These are phyloP conservation scores for Suillus decipiens DNA, from an alignment of 768 basidiomycete species.

Conservation along the genomic window DNA sequence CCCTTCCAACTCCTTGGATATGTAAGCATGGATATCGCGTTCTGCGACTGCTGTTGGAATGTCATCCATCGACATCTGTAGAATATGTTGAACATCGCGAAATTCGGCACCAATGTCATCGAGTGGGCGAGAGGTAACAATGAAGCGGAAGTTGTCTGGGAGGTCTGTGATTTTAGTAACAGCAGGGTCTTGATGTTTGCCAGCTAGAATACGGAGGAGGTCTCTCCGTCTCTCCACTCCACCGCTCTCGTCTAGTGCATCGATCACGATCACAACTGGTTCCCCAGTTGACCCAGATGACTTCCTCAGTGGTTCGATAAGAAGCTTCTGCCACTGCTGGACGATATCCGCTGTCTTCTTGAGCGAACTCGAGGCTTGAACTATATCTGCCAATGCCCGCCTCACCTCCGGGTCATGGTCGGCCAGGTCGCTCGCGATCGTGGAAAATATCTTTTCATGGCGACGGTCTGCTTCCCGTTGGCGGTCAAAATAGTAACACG, in stretches of 20 bases:
- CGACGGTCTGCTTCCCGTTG: slow-evolving; percentile 10
- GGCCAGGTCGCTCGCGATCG: slow-evolving; percentile 23
- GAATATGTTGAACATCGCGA: background rate
- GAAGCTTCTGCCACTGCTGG: slow-evolving; percentile 8
- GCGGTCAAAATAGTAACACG: slow-evolving; percentile 12
- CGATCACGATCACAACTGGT: slow-evolving; percentile 25
- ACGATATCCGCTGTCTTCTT: background rate
- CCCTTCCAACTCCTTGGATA: background rate
- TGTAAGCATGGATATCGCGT: background rate
- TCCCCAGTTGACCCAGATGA: background rate
- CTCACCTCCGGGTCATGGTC: background rate
- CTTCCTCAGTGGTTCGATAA: background rate
- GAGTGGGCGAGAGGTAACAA: slow-evolving; percentile 13
- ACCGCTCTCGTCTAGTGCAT: slow-evolving; percentile 23
- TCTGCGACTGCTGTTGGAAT: background rate
- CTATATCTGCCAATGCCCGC: background rate
- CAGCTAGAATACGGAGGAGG: background rate
- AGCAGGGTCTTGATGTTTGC: background rate
- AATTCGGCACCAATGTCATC: background rate
- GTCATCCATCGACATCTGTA: background rate
- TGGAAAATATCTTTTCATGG: slow-evolving; percentile 17
- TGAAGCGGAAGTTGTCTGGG: slow-evolving; percentile 12
- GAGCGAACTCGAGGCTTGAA: background rate
- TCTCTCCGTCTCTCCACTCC: slow-evolving; percentile 1
- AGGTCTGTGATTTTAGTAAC: background rate